A percentile compares a stretch with the other conserved stretches of the same genome.
Conservation (phyloP, 306 rosid species). For the Trifolium pratense region DNA sequence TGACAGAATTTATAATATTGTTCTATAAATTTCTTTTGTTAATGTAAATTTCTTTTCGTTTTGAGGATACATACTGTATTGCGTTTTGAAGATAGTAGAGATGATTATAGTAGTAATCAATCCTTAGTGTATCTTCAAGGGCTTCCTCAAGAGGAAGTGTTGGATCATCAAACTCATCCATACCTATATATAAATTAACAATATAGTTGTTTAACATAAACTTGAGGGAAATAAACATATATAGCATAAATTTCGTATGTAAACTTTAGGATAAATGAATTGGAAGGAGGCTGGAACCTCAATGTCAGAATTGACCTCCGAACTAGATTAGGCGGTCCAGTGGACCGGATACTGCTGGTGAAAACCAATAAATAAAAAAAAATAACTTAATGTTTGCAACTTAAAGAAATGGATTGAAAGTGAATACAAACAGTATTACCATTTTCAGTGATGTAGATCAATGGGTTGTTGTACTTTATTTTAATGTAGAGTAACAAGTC, state of each 20-base stretch:
- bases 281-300: too few species aligned
- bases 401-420: background rate
- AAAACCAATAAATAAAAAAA: too few species aligned
- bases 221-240: too few species aligned
- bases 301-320: too few species aligned
- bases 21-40: background rate
- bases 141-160: constrained; percentile 50
- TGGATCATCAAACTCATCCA: constrained; percentile 55
- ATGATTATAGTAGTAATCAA: constrained; percentile 53
- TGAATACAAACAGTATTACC: background rate
- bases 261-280: too few species aligned
- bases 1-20: background rate
- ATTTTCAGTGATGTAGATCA: constrained; percentile 41
- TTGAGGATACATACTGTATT: constrained; percentile 48
- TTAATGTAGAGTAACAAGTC: constrained; percentile 44
- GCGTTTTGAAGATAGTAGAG: constrained; percentile 56
- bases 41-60: too few species aligned
- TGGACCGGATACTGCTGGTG: too few species aligned
- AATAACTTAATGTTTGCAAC: background rate
- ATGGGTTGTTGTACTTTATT: constrained; percentile 36
- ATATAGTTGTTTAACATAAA: background rate
- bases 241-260: too few species aligned
- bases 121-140: constrained; percentile 49
- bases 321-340: too few species aligned
- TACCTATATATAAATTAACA: constrained; percentile 44